Conservation (phyloP, 139 green algal genomes). For the Zygnema cylindricum region DNA sequence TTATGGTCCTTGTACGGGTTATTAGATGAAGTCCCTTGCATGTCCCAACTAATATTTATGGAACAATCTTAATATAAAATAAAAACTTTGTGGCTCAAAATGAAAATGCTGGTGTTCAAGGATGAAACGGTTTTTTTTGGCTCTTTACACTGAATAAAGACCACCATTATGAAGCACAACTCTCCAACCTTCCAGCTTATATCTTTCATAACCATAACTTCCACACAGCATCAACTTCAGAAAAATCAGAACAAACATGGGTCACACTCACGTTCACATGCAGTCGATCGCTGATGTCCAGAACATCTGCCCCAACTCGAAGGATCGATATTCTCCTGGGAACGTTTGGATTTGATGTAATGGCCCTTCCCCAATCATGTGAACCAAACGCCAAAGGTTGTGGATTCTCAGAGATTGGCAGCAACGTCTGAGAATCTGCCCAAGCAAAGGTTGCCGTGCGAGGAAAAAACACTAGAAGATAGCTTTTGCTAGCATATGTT, state of each 20-base stretch:
- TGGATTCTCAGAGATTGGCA: background rate
- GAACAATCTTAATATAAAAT: too few relatives aligned
- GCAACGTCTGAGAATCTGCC: background rate
- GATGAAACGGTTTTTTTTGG: too few relatives aligned
- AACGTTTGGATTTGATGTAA: background rate
- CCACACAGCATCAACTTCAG: background rate
- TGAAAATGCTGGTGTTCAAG: too few relatives aligned
- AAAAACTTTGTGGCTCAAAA: too few relatives aligned
- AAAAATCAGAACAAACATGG: too few relatives aligned
- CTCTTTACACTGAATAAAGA: too few relatives aligned
- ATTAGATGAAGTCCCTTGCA: too few relatives aligned
- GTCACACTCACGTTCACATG: background rate
- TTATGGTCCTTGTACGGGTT: too few relatives aligned
- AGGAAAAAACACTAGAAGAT: background rate
- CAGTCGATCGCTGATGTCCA: background rate
- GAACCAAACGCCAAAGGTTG: background rate
- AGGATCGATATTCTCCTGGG: background rate
- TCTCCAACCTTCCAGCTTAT: too few relatives aligned
- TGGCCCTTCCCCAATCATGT: background rate
- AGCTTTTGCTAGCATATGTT: background rate
- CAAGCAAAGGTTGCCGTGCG: background rate
- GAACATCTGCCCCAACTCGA: background rate
- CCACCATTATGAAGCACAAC: too few relatives aligned
- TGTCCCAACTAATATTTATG: too few relatives aligned
- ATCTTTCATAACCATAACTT: too few relatives aligned